Conservation (phyloP, 176 grass and related monocot species). For the Leersia perrieri region DNA sequence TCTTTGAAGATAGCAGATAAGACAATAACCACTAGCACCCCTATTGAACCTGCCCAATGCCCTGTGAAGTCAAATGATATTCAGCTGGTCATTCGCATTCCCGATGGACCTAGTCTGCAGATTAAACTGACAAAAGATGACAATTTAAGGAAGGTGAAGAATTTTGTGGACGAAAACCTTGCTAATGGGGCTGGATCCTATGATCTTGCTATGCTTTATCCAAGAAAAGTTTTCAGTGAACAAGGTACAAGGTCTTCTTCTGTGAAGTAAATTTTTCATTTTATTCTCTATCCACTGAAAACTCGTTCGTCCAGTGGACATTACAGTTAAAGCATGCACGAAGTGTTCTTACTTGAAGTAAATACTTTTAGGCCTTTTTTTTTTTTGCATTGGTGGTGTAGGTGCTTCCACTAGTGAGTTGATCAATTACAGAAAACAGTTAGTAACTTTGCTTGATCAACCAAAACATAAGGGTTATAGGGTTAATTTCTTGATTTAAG, state of each 20-base stretch:
- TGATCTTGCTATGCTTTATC: slow-evolving; percentile 89
- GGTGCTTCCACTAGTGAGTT: neutral
- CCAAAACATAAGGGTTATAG: neutral
- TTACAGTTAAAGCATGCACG: neutral
- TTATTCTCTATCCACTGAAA: neutral
- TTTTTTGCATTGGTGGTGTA: neutral
- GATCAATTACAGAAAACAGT: neutral
- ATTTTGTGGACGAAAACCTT: slow-evolving; percentile 70
- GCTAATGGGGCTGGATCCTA: slow-evolving; percentile 45
- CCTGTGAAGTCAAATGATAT: slow-evolving; percentile 61
- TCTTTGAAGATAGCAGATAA: slow-evolving; percentile 34
- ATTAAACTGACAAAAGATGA: slow-evolving; percentile 71
- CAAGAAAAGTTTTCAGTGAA: slow-evolving; percentile 70
- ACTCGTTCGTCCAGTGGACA: neutral
- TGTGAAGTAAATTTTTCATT: neutral
- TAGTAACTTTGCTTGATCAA: neutral
- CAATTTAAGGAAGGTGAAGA: slow-evolving; percentile 68
- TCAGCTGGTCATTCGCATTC: slow-evolving; percentile 77
- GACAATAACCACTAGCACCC: slow-evolving; percentile 19
- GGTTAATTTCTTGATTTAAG: neutral
- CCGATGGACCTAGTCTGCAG: slow-evolving; percentile 73
- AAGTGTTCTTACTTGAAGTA: neutral
- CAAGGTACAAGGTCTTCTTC: slow-evolving; percentile 53
- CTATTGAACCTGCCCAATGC: slow-evolving; percentile 20
- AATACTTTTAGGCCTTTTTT: neutral